Evolutionary conservation across 495 filamentous ascomycete species (phyloP).

Genomic region (Immersiella caudata): DNA sequence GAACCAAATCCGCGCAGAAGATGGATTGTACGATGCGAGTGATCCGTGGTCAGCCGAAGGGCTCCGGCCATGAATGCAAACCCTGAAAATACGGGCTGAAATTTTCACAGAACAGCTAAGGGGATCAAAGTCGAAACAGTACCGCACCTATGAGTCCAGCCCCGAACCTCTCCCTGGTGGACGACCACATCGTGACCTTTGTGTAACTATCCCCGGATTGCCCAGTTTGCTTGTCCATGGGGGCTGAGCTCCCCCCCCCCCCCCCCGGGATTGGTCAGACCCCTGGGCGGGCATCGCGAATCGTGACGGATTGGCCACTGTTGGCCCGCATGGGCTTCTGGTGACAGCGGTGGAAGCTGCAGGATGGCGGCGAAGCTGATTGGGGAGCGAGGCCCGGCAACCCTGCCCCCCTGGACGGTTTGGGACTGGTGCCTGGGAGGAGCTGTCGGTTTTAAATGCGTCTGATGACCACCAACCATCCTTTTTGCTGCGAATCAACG

Average conservation of each 20-base stretch:
- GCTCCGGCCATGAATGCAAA: too few species aligned
- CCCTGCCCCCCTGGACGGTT: background rate
- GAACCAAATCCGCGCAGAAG: too few species aligned
- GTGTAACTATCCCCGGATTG: background rate
- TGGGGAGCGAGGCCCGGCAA: background rate
- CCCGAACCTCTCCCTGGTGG: too few species aligned
- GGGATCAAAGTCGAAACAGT: too few species aligned
- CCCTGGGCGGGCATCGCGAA: background rate
- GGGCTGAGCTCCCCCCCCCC: background rate
- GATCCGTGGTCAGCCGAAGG: too few species aligned
- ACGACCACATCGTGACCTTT: background rate
- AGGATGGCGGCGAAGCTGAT: background rate
- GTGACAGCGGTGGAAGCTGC: background rate
- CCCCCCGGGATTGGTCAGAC: background rate
- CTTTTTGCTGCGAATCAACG: background rate
- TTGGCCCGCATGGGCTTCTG: background rate
- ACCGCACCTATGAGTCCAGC: too few species aligned
- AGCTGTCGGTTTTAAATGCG: background rate
- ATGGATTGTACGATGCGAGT: too few species aligned
- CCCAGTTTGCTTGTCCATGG: background rate
- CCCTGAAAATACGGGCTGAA: too few species aligned
- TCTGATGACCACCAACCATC: background rate
- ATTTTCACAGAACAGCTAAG: too few species aligned
- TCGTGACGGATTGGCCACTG: background rate
- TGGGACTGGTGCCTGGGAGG: background rate